Conservation (phyloP, 2,329 filamentous ascomycete genomes). For the Colletotrichum melonis region DNA sequence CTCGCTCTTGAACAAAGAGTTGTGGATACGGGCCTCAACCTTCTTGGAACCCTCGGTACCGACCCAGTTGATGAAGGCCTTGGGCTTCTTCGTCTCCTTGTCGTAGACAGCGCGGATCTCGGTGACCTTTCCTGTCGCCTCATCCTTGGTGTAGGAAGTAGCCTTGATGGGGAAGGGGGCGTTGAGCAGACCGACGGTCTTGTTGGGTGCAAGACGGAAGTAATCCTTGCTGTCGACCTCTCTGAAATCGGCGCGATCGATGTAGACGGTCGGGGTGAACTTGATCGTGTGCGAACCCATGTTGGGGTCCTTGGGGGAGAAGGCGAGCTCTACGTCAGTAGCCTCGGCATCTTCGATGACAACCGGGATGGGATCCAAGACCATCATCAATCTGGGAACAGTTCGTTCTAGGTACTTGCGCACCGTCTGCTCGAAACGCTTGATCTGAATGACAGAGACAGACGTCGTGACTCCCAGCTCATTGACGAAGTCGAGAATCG, state of each 20-base stretch:
- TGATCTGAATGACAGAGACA: constrained; percentile 81
- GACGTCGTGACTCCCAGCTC: constrained; percentile 92
- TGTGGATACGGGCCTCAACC: constrained; percentile 83
- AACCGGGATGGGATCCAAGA: constrained; percentile 86
- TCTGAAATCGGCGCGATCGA: constrained; percentile 84
- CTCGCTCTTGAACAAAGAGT: constrained; percentile 86
- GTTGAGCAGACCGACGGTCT: constrained; percentile 80
- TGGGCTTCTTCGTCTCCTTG: constrained; percentile 77
- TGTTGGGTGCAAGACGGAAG: constrained; percentile 83
- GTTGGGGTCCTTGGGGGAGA: constrained; percentile 82
- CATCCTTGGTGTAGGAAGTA: constrained; percentile 76
- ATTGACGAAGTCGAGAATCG: constrained; percentile 89
- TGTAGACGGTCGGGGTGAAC: constrained; percentile 85
- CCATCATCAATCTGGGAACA: constrained; percentile 88
- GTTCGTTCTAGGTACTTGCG: constrained; percentile 88
- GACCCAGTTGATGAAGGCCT: constrained; percentile 94
- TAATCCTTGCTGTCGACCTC: constrained; percentile 80
- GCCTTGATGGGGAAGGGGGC: constrained; percentile 78
- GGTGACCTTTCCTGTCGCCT: constrained; percentile 71
- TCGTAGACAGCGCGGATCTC: constrained; percentile 73
- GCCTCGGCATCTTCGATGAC: constrained; percentile 83
- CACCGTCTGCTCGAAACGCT: constrained; percentile 86
- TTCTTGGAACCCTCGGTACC: constrained; percentile 71
- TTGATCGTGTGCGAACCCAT: constrained; percentile 70
- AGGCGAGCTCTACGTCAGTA: constrained; percentile 74